Conservation (phyloP, 345 rosid species). For the Gossypioides kirkii region DNA sequence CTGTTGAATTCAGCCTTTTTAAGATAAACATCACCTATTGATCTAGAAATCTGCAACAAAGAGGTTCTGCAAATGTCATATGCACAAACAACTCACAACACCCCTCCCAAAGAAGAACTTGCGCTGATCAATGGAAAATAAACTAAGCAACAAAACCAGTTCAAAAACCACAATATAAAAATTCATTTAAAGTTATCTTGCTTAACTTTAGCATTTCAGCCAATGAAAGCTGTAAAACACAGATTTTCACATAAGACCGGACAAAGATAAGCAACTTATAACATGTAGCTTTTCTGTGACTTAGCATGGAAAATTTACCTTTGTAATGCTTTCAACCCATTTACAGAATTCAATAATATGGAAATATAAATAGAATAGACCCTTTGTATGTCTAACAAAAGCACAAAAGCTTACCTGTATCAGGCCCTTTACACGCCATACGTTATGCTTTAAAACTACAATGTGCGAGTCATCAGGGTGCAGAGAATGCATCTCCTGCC, state of each 20-base stretch:
- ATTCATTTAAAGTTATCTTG: neutral
- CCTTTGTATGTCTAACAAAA: neutral
- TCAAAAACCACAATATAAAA: neutral
- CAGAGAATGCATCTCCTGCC: conserved; percentile 79
- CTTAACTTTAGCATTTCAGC: neutral
- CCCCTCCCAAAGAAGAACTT: neutral
- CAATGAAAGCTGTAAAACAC: too few species aligned
- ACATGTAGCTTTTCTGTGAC: too few species aligned
- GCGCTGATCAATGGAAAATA: neutral
- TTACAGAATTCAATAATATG: neutral
- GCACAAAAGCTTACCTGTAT: conserved; percentile 57
- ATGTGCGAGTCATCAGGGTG: conserved; percentile 90
- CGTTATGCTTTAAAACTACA: conserved; percentile 85
- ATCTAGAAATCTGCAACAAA: conserved; percentile 69
- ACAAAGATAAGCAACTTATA: too few species aligned
- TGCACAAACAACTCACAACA: neutral
- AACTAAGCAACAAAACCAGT: neutral
- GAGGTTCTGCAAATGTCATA: neutral
- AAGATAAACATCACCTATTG: conserved; percentile 86
- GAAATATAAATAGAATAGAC: too few species aligned
- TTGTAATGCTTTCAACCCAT: too few species aligned
- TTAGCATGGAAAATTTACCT: too few species aligned
- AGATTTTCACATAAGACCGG: too few species aligned
- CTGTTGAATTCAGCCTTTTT: conserved; percentile 84
- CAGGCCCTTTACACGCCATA: conserved; percentile 96